Evolutionary conservation across 345 rosid genomes (phyloP).

Genomic region (Cardiospermum halicacabum): DNA sequence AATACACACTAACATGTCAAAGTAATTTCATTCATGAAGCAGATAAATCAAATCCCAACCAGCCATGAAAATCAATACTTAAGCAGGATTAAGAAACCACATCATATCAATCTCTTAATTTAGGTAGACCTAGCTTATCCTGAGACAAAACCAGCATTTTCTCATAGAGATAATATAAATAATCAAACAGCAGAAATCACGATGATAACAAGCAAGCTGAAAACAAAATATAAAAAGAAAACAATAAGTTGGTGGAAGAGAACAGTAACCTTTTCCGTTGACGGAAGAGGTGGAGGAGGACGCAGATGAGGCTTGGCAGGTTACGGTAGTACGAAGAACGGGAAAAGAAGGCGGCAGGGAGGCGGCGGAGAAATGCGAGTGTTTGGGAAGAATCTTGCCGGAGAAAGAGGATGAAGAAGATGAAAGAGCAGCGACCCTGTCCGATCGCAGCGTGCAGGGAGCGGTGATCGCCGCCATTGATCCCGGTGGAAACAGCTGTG

Average conservation of each 20-base stretch:
- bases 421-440: constrained; percentile 29
- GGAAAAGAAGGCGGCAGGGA: constrained; percentile 25
- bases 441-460: constrained; percentile 37
- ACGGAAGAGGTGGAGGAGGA: constrained; percentile 44
- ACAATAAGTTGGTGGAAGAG: background rate
- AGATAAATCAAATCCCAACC: background rate
- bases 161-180: no score
- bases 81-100: background rate
- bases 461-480: constrained; percentile 67
- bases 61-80: background rate
- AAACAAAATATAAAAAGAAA: no score
- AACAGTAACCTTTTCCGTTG: constrained; percentile 36
- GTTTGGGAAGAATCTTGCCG: constrained; percentile 15
- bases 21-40: background rate
- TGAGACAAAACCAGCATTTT: background rate
- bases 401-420: constrained; percentile 38
- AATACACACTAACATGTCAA: background rate
- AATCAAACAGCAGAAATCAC: no score
- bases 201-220: no score
- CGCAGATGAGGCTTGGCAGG: constrained; percentile 62
- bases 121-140: background rate
- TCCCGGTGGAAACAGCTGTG: constrained; percentile 13
- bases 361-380: constrained; percentile 18
- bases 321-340: constrained; percentile 29
- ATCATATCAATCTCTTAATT: background rate